phyloP scores from a whole-genome alignment of 345 rosid genomes.

The Citrus cavaleriei region DNA sequence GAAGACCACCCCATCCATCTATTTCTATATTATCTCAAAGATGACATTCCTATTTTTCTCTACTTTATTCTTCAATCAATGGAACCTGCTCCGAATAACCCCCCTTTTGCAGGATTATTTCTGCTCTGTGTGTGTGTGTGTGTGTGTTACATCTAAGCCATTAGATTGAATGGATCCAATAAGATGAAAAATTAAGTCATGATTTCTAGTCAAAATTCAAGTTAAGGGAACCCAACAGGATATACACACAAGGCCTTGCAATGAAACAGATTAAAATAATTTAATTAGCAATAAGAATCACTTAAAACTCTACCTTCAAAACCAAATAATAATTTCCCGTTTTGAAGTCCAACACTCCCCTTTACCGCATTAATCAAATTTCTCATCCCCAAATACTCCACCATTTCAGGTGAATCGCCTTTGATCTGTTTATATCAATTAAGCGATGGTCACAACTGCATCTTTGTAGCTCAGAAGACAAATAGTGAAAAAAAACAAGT shows the following conservation, averaged over 20 bases:
- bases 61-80: too few species aligned
- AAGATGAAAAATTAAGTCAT: too few species aligned
- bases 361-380: conserved; percentile 78
- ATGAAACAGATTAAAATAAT: conserved; percentile 8
- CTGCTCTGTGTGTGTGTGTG: too few species aligned
- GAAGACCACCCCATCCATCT: not conserved
- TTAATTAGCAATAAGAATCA: conserved; percentile 3
- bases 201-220: too few species aligned
- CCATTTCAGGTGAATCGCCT: conserved; percentile 95
- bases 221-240: too few species aligned
- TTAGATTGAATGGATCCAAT: too few species aligned
- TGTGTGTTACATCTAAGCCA: too few species aligned
- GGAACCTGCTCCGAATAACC: too few species aligned
- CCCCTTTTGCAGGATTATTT: too few species aligned
- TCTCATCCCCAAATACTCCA: conserved; percentile 81
- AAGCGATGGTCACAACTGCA: not conserved
- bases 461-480: not conserved
- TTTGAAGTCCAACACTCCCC: conserved; percentile 62
- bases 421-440: conserved; percentile 57
- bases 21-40: not conserved
- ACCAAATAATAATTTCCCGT: conserved; percentile 77
- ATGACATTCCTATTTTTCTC: too few species aligned
- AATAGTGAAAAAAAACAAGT: not conserved
- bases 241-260: not conserved
- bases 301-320: conserved; percentile 47